Evolutionary conservation across 2,329 filamentous ascomycete genomes (phyloP).

Genomic region (Juglanconis oblonga): DNA sequence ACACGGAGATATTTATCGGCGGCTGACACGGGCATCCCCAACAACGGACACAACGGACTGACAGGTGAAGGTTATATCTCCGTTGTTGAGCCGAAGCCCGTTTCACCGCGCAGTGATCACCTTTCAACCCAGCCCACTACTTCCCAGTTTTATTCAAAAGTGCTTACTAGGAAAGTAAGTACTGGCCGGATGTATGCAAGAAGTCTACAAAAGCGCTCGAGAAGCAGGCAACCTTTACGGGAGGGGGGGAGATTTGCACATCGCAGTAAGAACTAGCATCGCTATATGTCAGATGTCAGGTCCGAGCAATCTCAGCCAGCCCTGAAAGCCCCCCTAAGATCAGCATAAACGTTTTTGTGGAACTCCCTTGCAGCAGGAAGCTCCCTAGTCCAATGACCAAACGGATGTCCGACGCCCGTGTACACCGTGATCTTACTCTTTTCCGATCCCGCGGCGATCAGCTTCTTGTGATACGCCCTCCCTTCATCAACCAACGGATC

Average conservation of each 20-base stretch:
- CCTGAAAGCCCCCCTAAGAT: slow-evolving; percentile 25
- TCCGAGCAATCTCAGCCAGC: neutral
- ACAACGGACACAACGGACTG: no score
- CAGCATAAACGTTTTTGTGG: slow-evolving; percentile 29
- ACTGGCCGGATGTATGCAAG: no score
- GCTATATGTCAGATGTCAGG: neutral
- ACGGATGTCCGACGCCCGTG: slow-evolving; percentile 33
- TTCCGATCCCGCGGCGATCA: slow-evolving; percentile 26
- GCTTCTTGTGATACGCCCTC: slow-evolving; percentile 29
- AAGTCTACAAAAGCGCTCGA: neutral
- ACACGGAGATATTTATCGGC: no score
- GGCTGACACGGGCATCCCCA: no score
- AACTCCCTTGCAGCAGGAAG: slow-evolving; percentile 32
- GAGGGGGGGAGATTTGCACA: neutral
- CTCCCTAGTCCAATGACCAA: slow-evolving; percentile 32
- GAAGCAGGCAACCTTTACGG: neutral
- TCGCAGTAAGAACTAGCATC: neutral
- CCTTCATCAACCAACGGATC: slow-evolving; percentile 33
- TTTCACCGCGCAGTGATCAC: no score
- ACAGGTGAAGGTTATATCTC: no score
- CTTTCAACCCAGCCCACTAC: no score
- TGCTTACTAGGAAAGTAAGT: no score
- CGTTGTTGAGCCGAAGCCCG: no score
- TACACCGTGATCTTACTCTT: slow-evolving; percentile 32
- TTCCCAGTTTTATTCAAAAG: no score